These are phyloP conservation scores for Berkeleyomyces basicola DNA, from an alignment of 2,329 filamentous ascomycete genomes.

Conservation along the genomic window DNA sequence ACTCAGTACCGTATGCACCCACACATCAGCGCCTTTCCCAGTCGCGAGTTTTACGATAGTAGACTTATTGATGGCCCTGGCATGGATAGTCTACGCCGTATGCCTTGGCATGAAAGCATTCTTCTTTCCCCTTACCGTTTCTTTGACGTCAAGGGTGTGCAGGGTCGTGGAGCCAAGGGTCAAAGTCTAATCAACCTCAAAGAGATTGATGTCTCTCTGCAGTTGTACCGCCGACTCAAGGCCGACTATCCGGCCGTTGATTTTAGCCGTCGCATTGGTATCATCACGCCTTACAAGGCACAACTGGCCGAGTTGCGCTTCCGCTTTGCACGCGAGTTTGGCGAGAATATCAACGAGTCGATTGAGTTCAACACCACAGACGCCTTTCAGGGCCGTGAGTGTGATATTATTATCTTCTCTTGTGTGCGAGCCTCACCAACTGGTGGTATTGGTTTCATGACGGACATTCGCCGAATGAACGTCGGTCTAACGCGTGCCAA, in stretches of 20 bases:
- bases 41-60: slow-evolving; percentile 80
- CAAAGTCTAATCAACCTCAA: slow-evolving; percentile 81
- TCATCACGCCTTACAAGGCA: slow-evolving; percentile 96
- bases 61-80: slow-evolving; percentile 67
- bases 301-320: slow-evolving; percentile 67
- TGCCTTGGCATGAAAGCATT: slow-evolving; percentile 71
- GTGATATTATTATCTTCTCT: slow-evolving; percentile 97
- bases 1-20: slow-evolving; percentile 99
- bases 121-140: slow-evolving; percentile 88
- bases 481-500: slow-evolving; percentile 94
- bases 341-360: slow-evolving; percentile 53
- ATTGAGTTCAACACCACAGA: slow-evolving; percentile 99
- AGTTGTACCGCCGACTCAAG: slow-evolving; percentile 64
- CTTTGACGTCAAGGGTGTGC: slow-evolving; percentile 85
- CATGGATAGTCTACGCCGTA: slow-evolving; percentile 59
- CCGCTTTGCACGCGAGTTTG: slow-evolving; percentile 57
- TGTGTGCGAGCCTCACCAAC: slow-evolving; percentile 88
- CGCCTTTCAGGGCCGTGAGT: slow-evolving; percentile 91
- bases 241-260: slow-evolving; percentile 54
- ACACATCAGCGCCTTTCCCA: slow-evolving; percentile 84
- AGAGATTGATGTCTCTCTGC: slow-evolving; percentile 73
- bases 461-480: slow-evolving; percentile 97
- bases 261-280: slow-evolving; percentile 71
- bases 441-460: slow-evolving; percentile 95
- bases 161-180: slow-evolving; percentile 63